Conservation (phyloP, 2,329 filamentous ascomycete genomes). For the Dissoconium aciculare region DNA sequence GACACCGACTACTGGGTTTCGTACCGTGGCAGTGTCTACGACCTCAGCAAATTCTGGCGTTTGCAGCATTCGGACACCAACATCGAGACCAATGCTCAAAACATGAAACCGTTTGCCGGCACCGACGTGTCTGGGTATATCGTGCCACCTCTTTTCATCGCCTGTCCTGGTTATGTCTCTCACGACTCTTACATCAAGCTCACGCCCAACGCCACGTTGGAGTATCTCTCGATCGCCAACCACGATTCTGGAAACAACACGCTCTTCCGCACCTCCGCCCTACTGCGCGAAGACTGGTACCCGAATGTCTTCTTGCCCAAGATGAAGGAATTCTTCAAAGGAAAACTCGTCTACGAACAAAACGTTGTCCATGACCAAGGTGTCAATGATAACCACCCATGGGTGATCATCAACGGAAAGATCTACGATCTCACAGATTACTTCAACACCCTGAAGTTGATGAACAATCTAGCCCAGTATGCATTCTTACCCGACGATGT, state of each 20-base stretch:
- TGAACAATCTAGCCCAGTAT: slow-evolving; percentile 42
- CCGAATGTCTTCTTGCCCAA: slow-evolving; percentile 53
- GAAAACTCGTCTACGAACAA: slow-evolving; percentile 60
- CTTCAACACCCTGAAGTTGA: slow-evolving; percentile 55
- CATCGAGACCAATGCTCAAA: slow-evolving; percentile 40
- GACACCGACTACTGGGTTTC: slow-evolving; percentile 72
- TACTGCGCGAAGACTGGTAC: slow-evolving; percentile 65
- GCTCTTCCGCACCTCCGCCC: slow-evolving; percentile 37
- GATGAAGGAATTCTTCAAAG: slow-evolving; percentile 78
- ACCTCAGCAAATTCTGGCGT: slow-evolving; percentile 78
- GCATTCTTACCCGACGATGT: slow-evolving; percentile 58
- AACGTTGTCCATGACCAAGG: slow-evolving; percentile 50
- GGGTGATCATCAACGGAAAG: slow-evolving; percentile 61
- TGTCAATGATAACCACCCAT: slow-evolving; percentile 50
- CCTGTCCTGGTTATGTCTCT: slow-evolving; percentile 57
- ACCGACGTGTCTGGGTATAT: slow-evolving; percentile 76
- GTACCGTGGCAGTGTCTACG: slow-evolving; percentile 78
- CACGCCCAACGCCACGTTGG: slow-evolving; percentile 48
- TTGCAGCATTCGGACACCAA: slow-evolving; percentile 63
- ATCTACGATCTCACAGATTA: slow-evolving; percentile 91
- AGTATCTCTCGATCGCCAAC: slow-evolving; percentile 29
- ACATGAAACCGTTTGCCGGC: slow-evolving; percentile 69
- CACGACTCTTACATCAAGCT: slow-evolving; percentile 43
- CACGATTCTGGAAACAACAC: slow-evolving; percentile 57
- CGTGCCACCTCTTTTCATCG: slow-evolving; percentile 55